Conservation (phyloP, 169 alveolate species). For the Cystoisospora suis region DNA sequence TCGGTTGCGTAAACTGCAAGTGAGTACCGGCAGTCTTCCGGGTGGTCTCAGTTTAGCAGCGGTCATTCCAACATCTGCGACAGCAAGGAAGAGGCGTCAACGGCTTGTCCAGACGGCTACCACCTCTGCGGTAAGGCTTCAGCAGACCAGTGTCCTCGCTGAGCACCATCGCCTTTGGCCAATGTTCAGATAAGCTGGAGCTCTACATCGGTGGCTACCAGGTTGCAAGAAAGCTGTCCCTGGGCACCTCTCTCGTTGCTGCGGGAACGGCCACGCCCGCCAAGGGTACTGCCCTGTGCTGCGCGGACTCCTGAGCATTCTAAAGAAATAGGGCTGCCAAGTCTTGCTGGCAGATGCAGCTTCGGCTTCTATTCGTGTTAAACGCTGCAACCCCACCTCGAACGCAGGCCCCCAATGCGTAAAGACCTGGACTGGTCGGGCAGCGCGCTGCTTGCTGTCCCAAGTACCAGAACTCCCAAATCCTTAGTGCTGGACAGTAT, state of each 20-base stretch:
- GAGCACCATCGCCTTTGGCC: conserved; percentile 26
- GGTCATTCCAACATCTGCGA: background rate
- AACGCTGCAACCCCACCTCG: no score
- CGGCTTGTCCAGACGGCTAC: conserved; percentile 85
- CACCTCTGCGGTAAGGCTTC: conserved; percentile 82
- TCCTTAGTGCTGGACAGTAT: no score
- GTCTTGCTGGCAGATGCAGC: no score
- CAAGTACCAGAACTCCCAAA: no score
- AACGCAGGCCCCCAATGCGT: no score
- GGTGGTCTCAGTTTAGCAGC: background rate
- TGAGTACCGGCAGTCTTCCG: conserved; percentile 39
- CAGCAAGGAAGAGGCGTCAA: conserved; percentile 79
- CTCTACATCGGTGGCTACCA: conserved; percentile 67
- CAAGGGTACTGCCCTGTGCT: conserved; percentile 68
- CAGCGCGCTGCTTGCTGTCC: no score
- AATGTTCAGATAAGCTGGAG: conserved; percentile 51
- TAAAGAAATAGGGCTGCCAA: no score
- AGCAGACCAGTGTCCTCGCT: conserved; percentile 73
- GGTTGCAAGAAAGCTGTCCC: conserved; percentile 63
- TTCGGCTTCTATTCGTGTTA: no score
- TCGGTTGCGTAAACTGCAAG: conserved; percentile 89
- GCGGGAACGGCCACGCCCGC: conserved; percentile 67
- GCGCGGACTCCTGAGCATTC: conserved; percentile 50
- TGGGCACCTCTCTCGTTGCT: conserved; percentile 62
- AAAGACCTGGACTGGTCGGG: no score